These are phyloP conservation scores for Colletotrichum sp. DNA, from an alignment of 2,329 filamentous ascomycete genomes.

Conservation along the genomic window DNA sequence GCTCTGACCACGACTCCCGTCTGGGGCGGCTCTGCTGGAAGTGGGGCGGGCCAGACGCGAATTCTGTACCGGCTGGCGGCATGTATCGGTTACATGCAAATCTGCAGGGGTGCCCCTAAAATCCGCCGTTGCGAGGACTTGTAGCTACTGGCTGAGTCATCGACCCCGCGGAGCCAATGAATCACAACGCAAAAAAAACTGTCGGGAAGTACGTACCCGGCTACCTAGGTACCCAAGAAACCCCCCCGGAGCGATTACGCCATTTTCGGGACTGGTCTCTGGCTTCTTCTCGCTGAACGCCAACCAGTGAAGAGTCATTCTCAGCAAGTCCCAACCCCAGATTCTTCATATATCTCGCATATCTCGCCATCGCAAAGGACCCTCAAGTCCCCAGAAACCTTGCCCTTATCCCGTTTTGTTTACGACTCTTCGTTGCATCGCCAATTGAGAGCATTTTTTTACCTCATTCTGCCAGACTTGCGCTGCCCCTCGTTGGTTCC, in stretches of 20 bases:
- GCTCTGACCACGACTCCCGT: neutral
- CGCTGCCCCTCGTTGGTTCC: slow-evolving; percentile 8
- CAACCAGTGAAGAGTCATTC: slow-evolving; percentile 2
- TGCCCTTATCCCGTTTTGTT: neutral
- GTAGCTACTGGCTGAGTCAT: slow-evolving; percentile 7
- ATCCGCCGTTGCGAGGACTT: neutral
- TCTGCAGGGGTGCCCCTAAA: neutral
- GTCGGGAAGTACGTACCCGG: neutral
- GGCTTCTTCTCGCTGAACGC: neutral
- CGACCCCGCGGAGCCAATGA: slow-evolving; percentile 4
- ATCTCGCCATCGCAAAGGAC: neutral
- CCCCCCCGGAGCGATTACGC: slow-evolving; percentile 7
- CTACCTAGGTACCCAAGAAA: neutral
- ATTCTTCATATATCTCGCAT: slow-evolving; percentile 12
- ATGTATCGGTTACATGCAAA: neutral
- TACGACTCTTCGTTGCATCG: neutral
- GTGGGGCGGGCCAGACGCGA: neutral
- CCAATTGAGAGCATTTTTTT: neutral
- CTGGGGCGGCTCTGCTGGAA: neutral
- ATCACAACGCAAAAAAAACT: neutral
- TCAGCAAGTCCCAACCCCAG: neutral
- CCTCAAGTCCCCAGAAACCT: neutral
- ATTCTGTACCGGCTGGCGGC: neutral
- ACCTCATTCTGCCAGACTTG: neutral
- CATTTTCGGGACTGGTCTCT: slow-evolving; percentile 11